phyloP scores from a whole-genome alignment of 768 basidiomycete genomes.

The Peribolospora kevripleyi region DNA sequence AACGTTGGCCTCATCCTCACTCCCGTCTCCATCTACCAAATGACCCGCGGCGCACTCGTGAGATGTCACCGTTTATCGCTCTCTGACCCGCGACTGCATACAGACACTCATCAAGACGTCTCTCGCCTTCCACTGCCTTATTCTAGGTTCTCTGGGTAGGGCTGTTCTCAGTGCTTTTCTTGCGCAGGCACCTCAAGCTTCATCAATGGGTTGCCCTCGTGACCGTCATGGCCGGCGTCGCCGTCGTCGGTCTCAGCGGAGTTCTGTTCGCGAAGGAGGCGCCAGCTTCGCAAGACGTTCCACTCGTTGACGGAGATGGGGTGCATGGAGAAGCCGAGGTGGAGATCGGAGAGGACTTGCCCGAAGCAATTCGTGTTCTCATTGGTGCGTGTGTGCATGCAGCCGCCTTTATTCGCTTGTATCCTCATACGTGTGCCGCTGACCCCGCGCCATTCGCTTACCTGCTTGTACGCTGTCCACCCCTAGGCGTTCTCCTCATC shows the following conservation, averaged over 20 bases:
- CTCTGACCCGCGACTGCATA: too few relatives aligned
- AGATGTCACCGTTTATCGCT: too few relatives aligned
- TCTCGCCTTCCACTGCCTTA: conserved; percentile 14
- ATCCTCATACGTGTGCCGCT: too few relatives aligned
- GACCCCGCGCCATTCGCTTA: neutral
- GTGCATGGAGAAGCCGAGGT: conserved; percentile 1
- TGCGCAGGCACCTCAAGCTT: conserved; percentile 29
- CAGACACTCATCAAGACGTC: neutral
- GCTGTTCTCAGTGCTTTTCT: conserved; percentile 67
- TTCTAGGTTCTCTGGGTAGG: conserved; percentile 41
- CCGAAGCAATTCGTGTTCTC: conserved; percentile 44
- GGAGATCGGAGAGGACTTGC: conserved; percentile 16
- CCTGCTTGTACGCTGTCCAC: neutral
- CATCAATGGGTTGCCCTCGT: conserved; percentile 53
- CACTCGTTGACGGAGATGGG: conserved; percentile 13
- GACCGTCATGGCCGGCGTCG: conserved; percentile 21
- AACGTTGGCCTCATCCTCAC: conserved; percentile 86
- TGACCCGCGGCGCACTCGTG: conserved; percentile 21
- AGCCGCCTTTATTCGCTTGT: too few relatives aligned
- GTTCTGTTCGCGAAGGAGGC: too few relatives aligned
- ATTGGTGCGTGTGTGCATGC: conserved; percentile 27
- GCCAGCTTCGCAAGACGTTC: conserved; percentile 15
- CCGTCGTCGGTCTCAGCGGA: conserved; percentile 14
- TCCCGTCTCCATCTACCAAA: conserved; percentile 92
- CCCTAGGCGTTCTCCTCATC: conserved; percentile 54